Percentiles rank a stretch among this genome's conserved stretches.
Evolutionary conservation across 768 basidiomycete species (phyloP).

Genomic region (Termitomyces sp.): DNA sequence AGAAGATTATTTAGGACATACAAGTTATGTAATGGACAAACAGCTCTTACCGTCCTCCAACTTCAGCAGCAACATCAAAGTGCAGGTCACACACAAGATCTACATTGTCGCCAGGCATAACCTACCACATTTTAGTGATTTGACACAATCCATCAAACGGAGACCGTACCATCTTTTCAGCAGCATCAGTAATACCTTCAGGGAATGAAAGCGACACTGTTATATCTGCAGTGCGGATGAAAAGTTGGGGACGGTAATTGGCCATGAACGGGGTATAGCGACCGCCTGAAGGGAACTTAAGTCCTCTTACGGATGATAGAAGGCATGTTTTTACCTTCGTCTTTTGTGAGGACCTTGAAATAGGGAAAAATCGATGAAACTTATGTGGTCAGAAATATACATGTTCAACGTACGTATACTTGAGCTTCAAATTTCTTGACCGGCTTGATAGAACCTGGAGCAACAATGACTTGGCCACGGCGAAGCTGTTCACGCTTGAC

Average conservation of each 20-base stretch:
- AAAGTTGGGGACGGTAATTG: conserved; percentile 94
- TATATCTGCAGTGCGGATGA: conserved; percentile 92
- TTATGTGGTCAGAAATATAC: background rate
- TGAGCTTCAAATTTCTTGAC: conserved; percentile 93
- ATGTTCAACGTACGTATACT: conserved; percentile 58
- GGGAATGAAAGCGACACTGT: conserved; percentile 85
- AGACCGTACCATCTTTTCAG: conserved; percentile 75
- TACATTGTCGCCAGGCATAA: conserved; percentile 98
- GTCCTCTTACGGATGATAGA: conserved; percentile 10
- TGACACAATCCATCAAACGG: background rate
- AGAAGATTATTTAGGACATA: conserved; percentile 1
- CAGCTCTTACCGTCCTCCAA: conserved; percentile 60
- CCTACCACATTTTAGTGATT: conserved; percentile 29
- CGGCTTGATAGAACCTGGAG: conserved; percentile 89
- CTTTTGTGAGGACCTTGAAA: conserved; percentile 72
- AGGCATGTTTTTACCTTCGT: conserved; percentile 46
- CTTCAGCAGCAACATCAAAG: conserved; percentile 84
- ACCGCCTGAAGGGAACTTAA: conserved; percentile 39
- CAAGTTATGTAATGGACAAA: background rate
- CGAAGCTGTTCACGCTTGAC: conserved; percentile 94
- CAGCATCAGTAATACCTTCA: conserved; percentile 70
- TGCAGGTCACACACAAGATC: conserved; percentile 84
- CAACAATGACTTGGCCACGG: conserved; percentile 88
- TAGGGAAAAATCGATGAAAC: background rate
- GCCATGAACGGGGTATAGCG: conserved; percentile 90